phyloP scores from a whole-genome alignment of 2,329 filamentous ascomycete genomes.

The Penicillium italicum region DNA sequence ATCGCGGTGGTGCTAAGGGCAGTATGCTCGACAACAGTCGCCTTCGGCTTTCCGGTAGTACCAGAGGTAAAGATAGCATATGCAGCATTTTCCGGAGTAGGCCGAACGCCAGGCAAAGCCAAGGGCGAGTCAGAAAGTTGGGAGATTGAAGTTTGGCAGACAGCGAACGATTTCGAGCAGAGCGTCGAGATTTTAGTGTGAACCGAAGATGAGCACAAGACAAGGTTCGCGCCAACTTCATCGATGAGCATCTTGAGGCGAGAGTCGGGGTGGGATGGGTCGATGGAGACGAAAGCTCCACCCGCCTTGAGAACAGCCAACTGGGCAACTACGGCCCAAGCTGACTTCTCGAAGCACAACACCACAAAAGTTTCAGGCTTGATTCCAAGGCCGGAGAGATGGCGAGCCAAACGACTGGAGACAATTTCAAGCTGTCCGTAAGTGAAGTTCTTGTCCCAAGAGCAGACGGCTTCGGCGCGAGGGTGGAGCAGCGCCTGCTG shows the following conservation, averaged over 20 bases:
- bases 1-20: conserved; percentile 55
- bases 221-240: conserved; percentile 34
- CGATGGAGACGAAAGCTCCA: conserved; percentile 42
- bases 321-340: conserved; percentile 43
- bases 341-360: conserved; percentile 44
- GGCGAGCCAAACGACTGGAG: conserved; percentile 35
- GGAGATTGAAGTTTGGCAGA: conserved; percentile 28
- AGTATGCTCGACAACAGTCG: conserved; percentile 60
- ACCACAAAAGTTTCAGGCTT: conserved; percentile 40
- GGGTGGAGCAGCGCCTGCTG: conserved; percentile 27
- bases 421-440: conserved; percentile 39
- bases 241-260: conserved; percentile 35
- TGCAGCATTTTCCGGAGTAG: conserved; percentile 40
- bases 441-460: conserved; percentile 38
- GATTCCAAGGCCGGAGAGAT: conserved; percentile 39
- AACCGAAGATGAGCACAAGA: conserved; percentile 34
- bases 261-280: conserved; percentile 40
- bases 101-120: conserved; percentile 10
- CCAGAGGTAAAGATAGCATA: conserved; percentile 47
- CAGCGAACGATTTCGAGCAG: conserved; percentile 26
- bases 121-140: conserved; percentile 25
- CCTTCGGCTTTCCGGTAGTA: conserved; percentile 56
- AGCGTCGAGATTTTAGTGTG: conserved; percentile 30
- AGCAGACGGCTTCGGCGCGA: conserved; percentile 31
- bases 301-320: conserved; percentile 43